Conservation (phyloP, 305 asterid species). For the Solanum hybrid region DNA sequence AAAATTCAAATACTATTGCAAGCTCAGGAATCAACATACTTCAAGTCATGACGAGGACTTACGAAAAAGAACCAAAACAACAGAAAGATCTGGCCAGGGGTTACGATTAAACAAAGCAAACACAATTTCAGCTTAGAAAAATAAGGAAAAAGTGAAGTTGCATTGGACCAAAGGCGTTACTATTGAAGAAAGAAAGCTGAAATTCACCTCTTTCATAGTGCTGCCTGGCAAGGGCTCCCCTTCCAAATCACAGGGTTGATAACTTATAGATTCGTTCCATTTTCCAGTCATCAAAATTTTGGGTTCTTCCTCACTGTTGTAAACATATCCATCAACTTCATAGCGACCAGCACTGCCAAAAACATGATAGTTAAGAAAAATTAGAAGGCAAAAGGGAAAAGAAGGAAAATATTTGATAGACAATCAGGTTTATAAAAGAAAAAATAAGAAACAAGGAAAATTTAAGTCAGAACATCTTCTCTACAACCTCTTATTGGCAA, state of each 20-base stretch:
- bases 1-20: not conserved
- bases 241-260: conserved; percentile 89
- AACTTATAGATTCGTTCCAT: conserved; percentile 82
- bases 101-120: not conserved
- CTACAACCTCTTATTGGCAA: not conserved
- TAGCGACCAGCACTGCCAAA: conserved; percentile 79
- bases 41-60: not conserved
- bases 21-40: not conserved
- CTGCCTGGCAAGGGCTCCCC: conserved; percentile 92
- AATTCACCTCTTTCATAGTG: conserved; percentile 77
- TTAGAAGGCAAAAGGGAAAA: not conserved
- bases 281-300: conserved; percentile 95
- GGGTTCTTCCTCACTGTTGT: conserved; percentile 84
- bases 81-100: not conserved
- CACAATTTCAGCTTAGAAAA: not conserved
- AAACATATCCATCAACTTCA: conserved; percentile 96
- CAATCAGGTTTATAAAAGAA: not conserved
- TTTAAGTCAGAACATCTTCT: not conserved
- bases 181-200: not conserved
- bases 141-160: not conserved
- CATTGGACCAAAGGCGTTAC: not conserved
- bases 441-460: not conserved
- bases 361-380: not conserved
- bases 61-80: not conserved
- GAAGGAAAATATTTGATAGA: not conserved